Percentiles rank a stretch among this genome's conserved stretches.
Evolutionary conservation across 2,329 filamentous ascomycete genomes (phyloP).

Genomic region (Colletotrichum sp.): DNA sequence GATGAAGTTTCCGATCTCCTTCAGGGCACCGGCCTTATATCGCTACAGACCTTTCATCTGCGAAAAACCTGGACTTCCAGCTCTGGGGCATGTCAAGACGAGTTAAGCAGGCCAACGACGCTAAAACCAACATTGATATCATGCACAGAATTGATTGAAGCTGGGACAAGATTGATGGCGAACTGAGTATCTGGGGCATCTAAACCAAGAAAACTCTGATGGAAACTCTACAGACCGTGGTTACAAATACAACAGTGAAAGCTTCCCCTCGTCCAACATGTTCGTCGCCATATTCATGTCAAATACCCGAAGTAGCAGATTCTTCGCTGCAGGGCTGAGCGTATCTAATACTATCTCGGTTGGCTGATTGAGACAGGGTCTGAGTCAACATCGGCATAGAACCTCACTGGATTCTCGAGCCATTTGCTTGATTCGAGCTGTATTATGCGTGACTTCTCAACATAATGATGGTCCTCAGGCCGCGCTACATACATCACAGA

Average conservation of each 20-base stretch:
- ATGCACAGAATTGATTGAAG: accelerated
- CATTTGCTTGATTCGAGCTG: neutral
- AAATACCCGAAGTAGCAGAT: neutral
- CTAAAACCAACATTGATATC: too few species aligned
- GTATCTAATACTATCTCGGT: too few species aligned
- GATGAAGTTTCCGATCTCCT: accelerated
- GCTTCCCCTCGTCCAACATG: accelerated
- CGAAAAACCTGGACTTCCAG: accelerated
- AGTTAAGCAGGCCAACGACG: neutral
- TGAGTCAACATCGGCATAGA: neutral
- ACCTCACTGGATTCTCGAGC: neutral
- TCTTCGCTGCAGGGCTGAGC: too few species aligned
- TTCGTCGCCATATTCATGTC: neutral
- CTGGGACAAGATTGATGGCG: accelerated
- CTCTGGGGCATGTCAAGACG: neutral
- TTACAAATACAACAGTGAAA: accelerated
- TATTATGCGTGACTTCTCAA: neutral
- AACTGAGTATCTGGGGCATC: neutral
- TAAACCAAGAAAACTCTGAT: neutral
- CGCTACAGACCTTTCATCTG: neutral
- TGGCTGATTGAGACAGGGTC: too few species aligned
- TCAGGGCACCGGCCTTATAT: neutral
- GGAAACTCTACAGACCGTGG: neutral
- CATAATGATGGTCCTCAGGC: accelerated
- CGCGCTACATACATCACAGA: neutral